Evolutionary conservation across 305 asterid genomes (phyloP), one percentile per base, ranked within the genome.

Genomic region (Ilex paraguariensis): DNA sequence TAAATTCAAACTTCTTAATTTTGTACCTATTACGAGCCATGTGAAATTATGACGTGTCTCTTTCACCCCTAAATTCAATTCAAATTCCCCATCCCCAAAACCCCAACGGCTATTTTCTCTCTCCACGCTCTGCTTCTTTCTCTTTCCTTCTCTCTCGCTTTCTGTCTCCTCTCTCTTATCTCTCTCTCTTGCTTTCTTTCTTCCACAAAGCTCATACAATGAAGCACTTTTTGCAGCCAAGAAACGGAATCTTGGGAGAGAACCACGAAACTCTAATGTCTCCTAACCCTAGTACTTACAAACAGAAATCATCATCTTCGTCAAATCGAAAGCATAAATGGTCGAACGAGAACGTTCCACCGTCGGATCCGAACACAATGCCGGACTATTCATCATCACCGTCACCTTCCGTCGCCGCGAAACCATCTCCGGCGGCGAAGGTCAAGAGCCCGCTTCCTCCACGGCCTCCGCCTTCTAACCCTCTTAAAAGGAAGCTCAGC

Each of bases 391-490:
- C 42, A 4, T 5, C 42, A 4, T 36, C 42, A 36, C 9, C 42
- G 7, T 36, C 42, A 36, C 42, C 42, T 0, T 36, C 42, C 42
- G 9, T 36, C 6, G 6, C 42, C 42, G 42, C 7, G 9, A 36
- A 36, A 36, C 70, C 77, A 12, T 74, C 93, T 54, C 77, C 91
- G 0, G 72, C 80, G 10, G 59, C 50, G 61, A 86, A 82, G 80
- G 60, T 82, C 75, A 91, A 78, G 76, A 84, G 94, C 60, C 87
- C 96, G 32, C 95, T 89, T 45, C 98, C 97, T 0, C 98, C 97
- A 0, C 73, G 96, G 61, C 98, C 96, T 9, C 93, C 94, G 30
- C 95, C 81, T 70, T 57, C 75, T 0, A 71, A 71, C 59, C 52
- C 66, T 7, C 56, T 75, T 45, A 93, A 90, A 78, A 80, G 96